Conservation (phyloP, 2,329 filamentous ascomycete species). For the Alternaria sp. region DNA sequence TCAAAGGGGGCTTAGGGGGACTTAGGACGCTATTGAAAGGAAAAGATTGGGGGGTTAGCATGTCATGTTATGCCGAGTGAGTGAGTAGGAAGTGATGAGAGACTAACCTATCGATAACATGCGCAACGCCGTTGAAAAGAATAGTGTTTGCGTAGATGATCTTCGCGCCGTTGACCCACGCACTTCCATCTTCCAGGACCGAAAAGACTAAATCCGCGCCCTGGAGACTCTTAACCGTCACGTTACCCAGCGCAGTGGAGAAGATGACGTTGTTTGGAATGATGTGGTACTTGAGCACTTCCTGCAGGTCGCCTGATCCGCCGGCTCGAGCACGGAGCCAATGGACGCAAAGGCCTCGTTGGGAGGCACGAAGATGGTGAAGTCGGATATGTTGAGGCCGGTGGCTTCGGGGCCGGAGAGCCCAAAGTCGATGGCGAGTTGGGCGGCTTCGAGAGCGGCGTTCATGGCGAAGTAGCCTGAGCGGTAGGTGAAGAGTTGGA, state of each 20-base stretch:
- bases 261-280: slow-evolving; percentile 41
- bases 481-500: slow-evolving; percentile 41
- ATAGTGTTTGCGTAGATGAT: slow-evolving; percentile 38
- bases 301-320: slow-evolving; percentile 32
- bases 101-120: slow-evolving; percentile 37
- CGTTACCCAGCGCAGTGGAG: slow-evolving; percentile 36
- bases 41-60: neutral
- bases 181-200: slow-evolving; percentile 35
- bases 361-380: slow-evolving; percentile 81
- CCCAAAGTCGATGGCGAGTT: slow-evolving; percentile 36
- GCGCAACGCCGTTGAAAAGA: slow-evolving; percentile 38
- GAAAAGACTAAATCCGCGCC: slow-evolving; percentile 36
- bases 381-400: slow-evolving; percentile 61
- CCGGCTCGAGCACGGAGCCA: slow-evolving; percentile 33
- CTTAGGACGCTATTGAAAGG: slow-evolving; percentile 23
- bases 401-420: slow-evolving; percentile 20
- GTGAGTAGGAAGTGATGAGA: neutral
- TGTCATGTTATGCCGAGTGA: neutral
- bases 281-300: slow-evolving; percentile 40
- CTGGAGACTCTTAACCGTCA: slow-evolving; percentile 34
- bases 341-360: slow-evolving; percentile 75
- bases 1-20: slow-evolving; percentile 28
- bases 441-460: slow-evolving; percentile 20
- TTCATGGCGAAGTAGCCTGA: slow-evolving; percentile 39
- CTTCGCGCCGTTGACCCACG: slow-evolving; percentile 37